phyloP scores from a whole-genome alignment of 768 basidiomycete species.

The Pilatotrama ljubarskyi region DNA sequence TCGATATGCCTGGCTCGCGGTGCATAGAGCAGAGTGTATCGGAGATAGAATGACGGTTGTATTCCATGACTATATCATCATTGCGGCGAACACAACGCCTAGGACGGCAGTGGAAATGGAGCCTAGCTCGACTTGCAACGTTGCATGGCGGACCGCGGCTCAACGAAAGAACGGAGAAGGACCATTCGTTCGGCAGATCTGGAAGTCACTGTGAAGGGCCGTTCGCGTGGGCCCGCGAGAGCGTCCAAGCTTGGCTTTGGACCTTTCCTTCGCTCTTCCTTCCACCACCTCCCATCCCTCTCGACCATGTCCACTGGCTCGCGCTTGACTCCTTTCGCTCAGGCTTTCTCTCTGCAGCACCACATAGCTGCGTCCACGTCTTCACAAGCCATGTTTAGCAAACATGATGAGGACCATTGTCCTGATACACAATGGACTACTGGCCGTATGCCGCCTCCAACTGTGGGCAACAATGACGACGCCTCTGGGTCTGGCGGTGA shows the following conservation, averaged over 20 bases:
- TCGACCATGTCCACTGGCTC: slow-evolving; percentile 4
- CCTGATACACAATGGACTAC: slow-evolving; percentile 6
- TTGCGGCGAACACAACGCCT: background rate
- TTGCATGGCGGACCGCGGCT: slow-evolving; percentile 8
- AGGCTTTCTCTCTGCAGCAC: background rate
- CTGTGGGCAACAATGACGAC: slow-evolving; percentile 25
- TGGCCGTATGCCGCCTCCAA: slow-evolving; percentile 15
- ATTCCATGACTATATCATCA: background rate
- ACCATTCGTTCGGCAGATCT: slow-evolving; percentile 17
- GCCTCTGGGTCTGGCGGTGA: slow-evolving; percentile 12
- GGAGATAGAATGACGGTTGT: background rate
- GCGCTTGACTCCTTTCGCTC: background rate
- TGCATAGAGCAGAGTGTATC: background rate
- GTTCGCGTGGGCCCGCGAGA: slow-evolving; percentile 28
- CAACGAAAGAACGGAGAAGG: slow-evolving; percentile 12
- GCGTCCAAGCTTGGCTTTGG: slow-evolving; percentile 20
- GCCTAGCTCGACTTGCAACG: background rate
- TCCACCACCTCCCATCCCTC: slow-evolving; percentile 17
- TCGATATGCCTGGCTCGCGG: background rate
- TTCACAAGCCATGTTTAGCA: background rate
- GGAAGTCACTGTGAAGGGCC: slow-evolving; percentile 27
- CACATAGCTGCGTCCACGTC: background rate
- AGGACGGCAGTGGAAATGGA: background rate
- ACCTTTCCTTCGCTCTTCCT: slow-evolving; percentile 20
- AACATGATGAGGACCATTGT: background rate